Conservation (phyloP, 2,329 filamentous ascomycete genomes). For the Paraconiothyrium sp. region DNA sequence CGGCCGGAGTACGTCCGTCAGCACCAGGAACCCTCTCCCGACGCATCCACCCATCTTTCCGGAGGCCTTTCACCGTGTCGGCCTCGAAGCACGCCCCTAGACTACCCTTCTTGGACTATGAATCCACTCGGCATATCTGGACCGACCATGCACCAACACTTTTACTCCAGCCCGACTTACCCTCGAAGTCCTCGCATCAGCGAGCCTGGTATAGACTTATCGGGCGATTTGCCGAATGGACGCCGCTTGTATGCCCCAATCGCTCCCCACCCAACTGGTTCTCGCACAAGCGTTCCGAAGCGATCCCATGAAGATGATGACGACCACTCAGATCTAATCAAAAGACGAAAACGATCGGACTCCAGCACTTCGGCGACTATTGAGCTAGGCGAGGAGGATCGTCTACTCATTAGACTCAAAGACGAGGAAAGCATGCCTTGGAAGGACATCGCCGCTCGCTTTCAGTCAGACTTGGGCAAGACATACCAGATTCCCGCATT, state of each 20-base stretch:
- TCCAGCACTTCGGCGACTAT: slow-evolving; percentile 43
- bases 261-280: slow-evolving; percentile 53
- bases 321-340: slow-evolving; percentile 36
- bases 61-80: slow-evolving; percentile 41
- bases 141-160: slow-evolving; percentile 35
- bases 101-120: slow-evolving; percentile 51
- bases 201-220: slow-evolving; percentile 41
- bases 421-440: slow-evolving; percentile 63
- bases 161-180: slow-evolving; percentile 40
- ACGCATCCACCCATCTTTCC: slow-evolving; percentile 24
- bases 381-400: slow-evolving; percentile 62
- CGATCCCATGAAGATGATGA: slow-evolving; percentile 52
- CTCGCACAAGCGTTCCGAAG: slow-evolving; percentile 46
- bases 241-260: slow-evolving; percentile 55
- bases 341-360: slow-evolving; percentile 55
- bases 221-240: slow-evolving; percentile 50
- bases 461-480: slow-evolving; percentile 60
- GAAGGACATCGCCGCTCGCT: slow-evolving; percentile 64
- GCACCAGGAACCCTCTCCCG: slow-evolving; percentile 31
- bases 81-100: slow-evolving; percentile 54
- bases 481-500: slow-evolving; percentile 61
- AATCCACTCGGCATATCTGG: slow-evolving; percentile 53
- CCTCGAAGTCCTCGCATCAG: slow-evolving; percentile 46
- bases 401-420: slow-evolving; percentile 60
- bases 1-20: slow-evolving; percentile 28